Percentiles rank a stretch among this genome's conserved stretches.
Conservation (phyloP, 2,329 filamentous ascomycete species). For the Colletotrichum camelliae region DNA sequence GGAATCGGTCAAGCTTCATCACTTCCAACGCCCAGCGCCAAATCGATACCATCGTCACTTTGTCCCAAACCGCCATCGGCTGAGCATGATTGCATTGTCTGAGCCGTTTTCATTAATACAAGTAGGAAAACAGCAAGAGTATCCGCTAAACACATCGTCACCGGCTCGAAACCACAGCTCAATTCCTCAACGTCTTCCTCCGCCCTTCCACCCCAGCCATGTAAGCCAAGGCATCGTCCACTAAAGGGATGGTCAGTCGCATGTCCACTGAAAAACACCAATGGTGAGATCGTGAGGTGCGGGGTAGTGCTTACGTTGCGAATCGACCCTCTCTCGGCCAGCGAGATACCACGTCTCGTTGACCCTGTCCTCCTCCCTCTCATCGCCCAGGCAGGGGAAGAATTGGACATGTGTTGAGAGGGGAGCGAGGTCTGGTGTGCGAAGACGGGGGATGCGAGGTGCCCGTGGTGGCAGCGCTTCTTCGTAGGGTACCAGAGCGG, state of each 20-base stretch:
- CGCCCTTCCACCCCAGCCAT: not conserved
- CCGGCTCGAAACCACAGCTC: not conserved
- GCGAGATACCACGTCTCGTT: slow-evolving; percentile 20
- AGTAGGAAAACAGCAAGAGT: not conserved
- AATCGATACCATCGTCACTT: not conserved
- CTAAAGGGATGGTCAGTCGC: slow-evolving; percentile 5
- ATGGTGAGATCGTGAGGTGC: not conserved
- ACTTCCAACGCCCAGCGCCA: not conserved
- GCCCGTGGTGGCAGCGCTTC: not conserved
- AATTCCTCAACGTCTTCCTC: not conserved
- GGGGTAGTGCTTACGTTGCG: slow-evolving; percentile 6
- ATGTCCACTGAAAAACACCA: not conserved
- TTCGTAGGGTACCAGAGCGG: not conserved
- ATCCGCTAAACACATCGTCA: not conserved
- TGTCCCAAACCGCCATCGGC: not conserved
- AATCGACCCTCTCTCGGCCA: not conserved
- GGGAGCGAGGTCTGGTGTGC: slow-evolving; percentile 18
- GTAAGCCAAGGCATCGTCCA: slow-evolving; percentile 18
- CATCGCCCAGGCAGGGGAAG: slow-evolving; percentile 16
- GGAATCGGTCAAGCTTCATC: not conserved
- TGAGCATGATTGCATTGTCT: not conserved
- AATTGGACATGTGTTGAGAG: slow-evolving; percentile 20
- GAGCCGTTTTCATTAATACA: not conserved
- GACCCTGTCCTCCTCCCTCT: slow-evolving; percentile 10
- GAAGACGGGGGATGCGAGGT: slow-evolving; percentile 11